Conservation (phyloP, 2,329 filamentous ascomycete genomes). For the Thielaviopsis euricoi region DNA sequence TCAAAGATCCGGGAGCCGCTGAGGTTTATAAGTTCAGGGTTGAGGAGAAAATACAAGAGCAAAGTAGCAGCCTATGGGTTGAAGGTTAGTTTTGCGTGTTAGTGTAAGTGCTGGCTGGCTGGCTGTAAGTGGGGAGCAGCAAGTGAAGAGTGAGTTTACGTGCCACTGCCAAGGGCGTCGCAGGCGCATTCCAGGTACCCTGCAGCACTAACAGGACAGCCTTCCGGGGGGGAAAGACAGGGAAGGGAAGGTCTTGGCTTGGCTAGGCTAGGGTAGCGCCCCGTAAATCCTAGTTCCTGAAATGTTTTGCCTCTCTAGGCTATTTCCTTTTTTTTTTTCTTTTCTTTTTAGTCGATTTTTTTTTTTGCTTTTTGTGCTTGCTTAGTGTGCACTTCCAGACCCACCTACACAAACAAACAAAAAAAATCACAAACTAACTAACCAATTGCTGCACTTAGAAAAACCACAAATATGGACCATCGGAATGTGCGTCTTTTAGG, state of each 20-base stretch:
- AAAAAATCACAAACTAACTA: no score
- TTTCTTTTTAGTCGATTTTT: neutral
- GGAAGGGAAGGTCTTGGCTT: no score
- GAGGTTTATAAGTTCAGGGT: neutral
- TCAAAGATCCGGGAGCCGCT: neutral
- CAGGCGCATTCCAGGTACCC: neutral
- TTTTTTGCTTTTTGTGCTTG: neutral
- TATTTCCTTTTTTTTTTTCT: neutral
- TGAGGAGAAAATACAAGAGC: neutral
- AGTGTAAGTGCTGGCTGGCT: neutral
- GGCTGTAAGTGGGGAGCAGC: neutral
- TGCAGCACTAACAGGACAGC: neutral
- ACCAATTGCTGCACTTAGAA: no score
- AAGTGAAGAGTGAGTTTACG: no score
- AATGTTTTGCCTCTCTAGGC: neutral
- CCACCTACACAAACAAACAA: no score
- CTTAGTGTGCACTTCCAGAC: no score
- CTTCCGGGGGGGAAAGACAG: neutral
- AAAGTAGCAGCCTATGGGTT: neutral
- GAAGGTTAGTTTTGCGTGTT: neutral
- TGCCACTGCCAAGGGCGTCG: neutral
- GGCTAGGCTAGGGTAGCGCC: neutral
- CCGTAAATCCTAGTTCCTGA: neutral
- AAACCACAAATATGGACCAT: no score
- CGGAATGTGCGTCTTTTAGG: no score